Evolutionary conservation across 805 yeast genomes (phyloP), one percentile per base, ranked within the genome.

Genomic region (Osmozyma mogii): DNA sequence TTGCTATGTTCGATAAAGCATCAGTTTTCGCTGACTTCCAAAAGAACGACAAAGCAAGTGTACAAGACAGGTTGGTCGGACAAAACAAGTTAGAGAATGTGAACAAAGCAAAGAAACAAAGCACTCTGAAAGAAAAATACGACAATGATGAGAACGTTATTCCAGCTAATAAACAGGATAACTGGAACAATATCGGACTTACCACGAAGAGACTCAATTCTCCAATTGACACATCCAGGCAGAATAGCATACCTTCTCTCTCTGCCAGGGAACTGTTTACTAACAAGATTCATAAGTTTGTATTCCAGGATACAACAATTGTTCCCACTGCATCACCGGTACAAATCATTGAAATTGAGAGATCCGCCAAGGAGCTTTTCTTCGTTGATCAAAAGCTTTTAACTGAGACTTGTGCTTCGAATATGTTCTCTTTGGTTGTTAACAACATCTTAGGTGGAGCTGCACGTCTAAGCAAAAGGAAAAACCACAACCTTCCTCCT

Each of bases 1-100:
- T 88, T 38, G 78, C 78, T 15, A 75, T 77, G 63, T 88, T 88
- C 47, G 92, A 88, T 52, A 88, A 88, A 52, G 61, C 67, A 35
- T 65, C 77, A 5, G 89, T 87, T 3, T 81, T 88, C 52, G 82
- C 80, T 28, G 85, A 84, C 48, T 69, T 88, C 45, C 75, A 74
- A 29, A 66, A 66, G 37, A 58, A 64, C 31, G 96, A 87, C 48
- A 67, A 62, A 12, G 64, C 74, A 11, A 72, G 68, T 22, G 78
- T 79, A 1, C 60, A 66, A 9, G 65, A 71, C 24, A 65, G 95
- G 41, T 63, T 84, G 26, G 95, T 83, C 5, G 77, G 85, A 3
- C 83, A 78, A 49, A 87, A 87, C 47, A 78, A 72, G 41, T 45
- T 66, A 11, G 60, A 51, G 3, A 50, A 49, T 11, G 28, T 29